Evolutionary conservation across 2,329 filamentous ascomycete species (phyloP), one percentile per base, ranked within the genome.

Genomic region (Ceratocystis eucalypticola): DNA sequence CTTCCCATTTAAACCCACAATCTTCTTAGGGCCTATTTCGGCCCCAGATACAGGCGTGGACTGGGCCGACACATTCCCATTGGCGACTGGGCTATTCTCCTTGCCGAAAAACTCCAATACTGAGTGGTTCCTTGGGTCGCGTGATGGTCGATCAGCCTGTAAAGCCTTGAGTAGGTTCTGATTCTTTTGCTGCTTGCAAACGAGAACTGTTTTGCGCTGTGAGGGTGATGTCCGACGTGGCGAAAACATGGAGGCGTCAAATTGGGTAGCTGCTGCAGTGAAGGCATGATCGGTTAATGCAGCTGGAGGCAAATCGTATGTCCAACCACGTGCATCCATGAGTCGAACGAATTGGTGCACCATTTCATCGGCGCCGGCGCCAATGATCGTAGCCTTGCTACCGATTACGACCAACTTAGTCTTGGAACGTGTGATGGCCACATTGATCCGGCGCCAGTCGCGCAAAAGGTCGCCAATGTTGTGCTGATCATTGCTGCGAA

Each of bases 401-500:
- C 94, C 94, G 0, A 99, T 76, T 12, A 99, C 88, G 1, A 99
- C 80, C 45, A 99, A 78, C 77, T 99, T 99, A 0, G 88, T 94
- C 74, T 92, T 89, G 25, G 94, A 94, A 33, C 94, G 82, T 3
- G 94, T 99, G 70, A 99, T 89, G 0, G 94, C 94, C 2, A 99
- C 94, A 71, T 99, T 99, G 73, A 99, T 91, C 62, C 94, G 80
- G 66, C 94, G 80, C 88, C 91, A 95, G 75, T 99, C 94, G 68
- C 88, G 89, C 33, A 99, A 80, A 59, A 99, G 76, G 66, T 97
- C 94, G 20, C 94, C 94, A n/a, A 99, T 92, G 62, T 82, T 84
- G 69, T 86, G 84, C 0, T 83, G 82, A 25, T 92, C 86, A 71
- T 99, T 99, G 74, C 86, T 93, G 37, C 94, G 84, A 15, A 97